A percentile compares a stretch with the other conserved stretches of the same genome.
Conservation (phyloP, 1,284 basidiomycete genomes). For the Cystobasidiaceae sp. region DNA sequence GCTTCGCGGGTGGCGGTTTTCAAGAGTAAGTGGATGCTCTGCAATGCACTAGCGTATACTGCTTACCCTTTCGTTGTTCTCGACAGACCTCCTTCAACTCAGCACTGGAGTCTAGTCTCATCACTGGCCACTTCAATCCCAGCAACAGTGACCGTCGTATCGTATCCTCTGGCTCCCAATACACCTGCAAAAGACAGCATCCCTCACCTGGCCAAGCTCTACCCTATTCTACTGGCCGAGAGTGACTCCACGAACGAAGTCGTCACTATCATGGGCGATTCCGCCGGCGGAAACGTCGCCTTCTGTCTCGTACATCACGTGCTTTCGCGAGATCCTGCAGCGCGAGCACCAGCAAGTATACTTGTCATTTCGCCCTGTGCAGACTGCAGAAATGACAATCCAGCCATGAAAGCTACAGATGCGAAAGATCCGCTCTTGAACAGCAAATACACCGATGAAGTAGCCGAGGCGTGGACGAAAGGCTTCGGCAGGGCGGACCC, state of each 20-base stretch:
- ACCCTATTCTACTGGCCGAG: not conserved
- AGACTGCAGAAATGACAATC: constrained; percentile 11
- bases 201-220: constrained; percentile 6
- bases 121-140: not conserved
- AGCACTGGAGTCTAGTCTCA: constrained; percentile 19
- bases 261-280: constrained; percentile 21
- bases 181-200: constrained; percentile 25
- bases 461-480: constrained; percentile 11
- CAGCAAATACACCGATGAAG: constrained; percentile 9
- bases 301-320: constrained; percentile 2
- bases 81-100: constrained; percentile 18
- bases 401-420: constrained; percentile 4
- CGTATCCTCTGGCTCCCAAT: constrained; percentile 24
- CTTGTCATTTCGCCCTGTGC: constrained; percentile 21
- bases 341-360: not conserved
- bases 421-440: constrained; percentile 5
- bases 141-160: constrained; percentile 13
- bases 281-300: constrained; percentile 23
- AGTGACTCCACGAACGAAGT: not conserved
- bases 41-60: not conserved
- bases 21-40: not conserved
- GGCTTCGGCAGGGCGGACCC: constrained; percentile 15
- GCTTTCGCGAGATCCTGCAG: not conserved
- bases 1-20: constrained; percentile 27
- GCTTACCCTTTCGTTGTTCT: not conserved